phyloP scores from a whole-genome alignment of 106 monocot genomes.

The Posidonia australis region DNA sequence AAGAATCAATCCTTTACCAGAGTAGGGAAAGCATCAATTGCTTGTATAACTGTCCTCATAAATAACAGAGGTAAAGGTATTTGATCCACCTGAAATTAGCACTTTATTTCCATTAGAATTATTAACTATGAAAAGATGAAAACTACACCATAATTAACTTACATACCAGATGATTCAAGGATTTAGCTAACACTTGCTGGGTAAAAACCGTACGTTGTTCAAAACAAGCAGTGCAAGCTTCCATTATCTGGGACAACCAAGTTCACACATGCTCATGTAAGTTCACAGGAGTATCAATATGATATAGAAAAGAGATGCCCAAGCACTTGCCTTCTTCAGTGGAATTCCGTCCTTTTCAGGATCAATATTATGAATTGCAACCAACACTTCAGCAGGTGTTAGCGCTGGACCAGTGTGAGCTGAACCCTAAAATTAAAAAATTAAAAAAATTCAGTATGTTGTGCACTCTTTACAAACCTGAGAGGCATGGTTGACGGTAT shows the following conservation, averaged over 20 bases:
- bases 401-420: constrained; percentile 96
- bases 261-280: neutral
- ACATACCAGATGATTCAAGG: constrained; percentile 74
- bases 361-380: constrained; percentile 86
- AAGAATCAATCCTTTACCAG: constrained; percentile 44
- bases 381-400: constrained; percentile 86
- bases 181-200: constrained; percentile 77
- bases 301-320: neutral
- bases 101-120: neutral
- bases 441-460: neutral
- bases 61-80: constrained; percentile 80
- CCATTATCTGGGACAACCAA: constrained; percentile 57
- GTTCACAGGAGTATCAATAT: neutral
- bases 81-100: constrained; percentile 60
- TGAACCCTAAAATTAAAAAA: constrained; percentile 55
- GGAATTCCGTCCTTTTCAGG: constrained; percentile 77
- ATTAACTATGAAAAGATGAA: neutral
- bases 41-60: constrained; percentile 96
- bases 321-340: constrained; percentile 58
- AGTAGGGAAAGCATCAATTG: constrained; percentile 82
- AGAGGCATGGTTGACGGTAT: too few species aligned
- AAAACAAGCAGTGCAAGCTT: constrained; percentile 94
- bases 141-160: neutral
- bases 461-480: neutral
- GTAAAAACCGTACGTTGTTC: constrained; percentile 98